These are phyloP conservation scores for Brassica napus DNA, from an alignment of 345 rosid genomes.

Conservation along the genomic window DNA sequence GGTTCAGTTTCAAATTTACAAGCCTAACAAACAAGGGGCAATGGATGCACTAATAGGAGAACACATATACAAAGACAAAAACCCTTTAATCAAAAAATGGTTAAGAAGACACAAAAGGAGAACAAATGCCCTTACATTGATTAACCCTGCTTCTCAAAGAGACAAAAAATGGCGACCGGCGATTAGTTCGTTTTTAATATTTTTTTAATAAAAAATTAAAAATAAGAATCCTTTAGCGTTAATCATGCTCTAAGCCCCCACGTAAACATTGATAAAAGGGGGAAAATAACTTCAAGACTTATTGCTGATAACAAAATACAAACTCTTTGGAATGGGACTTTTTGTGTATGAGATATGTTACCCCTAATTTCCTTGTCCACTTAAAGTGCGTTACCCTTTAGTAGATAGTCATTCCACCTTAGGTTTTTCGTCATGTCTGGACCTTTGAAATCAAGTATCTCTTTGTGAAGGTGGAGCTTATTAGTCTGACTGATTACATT, in stretches of 20 bases:
- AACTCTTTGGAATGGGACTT: not conserved
- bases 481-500: not conserved
- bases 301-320: not conserved
- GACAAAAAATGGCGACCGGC: not conserved
- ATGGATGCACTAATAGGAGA: not conserved
- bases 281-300: not conserved
- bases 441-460: not conserved
- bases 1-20: not conserved
- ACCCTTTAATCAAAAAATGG: not conserved
- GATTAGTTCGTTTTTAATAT: too few relatives aligned
- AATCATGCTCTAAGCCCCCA: not conserved
- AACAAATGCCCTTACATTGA: not conserved
- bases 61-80: not conserved
- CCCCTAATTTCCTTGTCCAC: conserved; percentile 3
- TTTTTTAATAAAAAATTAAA: too few relatives aligned
- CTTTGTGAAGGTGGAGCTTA: not conserved
- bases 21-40: not conserved
- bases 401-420: conserved; percentile 4
- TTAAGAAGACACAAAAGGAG: not conserved
- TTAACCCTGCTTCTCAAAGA: not conserved
- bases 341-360: not conserved
- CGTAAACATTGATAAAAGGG: not conserved
- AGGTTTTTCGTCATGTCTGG: not conserved
- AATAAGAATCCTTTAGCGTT: too few relatives aligned
- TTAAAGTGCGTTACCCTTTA: conserved; percentile 9